Evolutionary conservation across 2,329 filamentous ascomycete genomes (phyloP).

Genomic region (Colletotrichum agaves): DNA sequence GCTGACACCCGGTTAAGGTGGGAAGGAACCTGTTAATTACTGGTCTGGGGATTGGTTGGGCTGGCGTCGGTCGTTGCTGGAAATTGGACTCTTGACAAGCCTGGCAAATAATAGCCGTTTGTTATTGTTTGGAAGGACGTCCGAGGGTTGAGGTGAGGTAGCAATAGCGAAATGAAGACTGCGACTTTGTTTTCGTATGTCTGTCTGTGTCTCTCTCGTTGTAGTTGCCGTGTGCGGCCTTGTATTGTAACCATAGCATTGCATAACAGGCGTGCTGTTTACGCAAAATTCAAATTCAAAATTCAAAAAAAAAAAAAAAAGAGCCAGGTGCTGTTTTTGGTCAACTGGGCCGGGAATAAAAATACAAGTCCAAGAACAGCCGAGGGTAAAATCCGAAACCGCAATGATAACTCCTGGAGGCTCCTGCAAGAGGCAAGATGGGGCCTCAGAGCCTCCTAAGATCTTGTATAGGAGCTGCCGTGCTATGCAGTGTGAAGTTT

Average conservation of each 20-base stretch:
- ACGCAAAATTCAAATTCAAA: conserved; percentile 3
- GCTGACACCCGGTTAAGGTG: conserved; percentile 19
- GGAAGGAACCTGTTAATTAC: conserved; percentile 3
- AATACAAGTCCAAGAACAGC: neutral
- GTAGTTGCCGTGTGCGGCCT: neutral
- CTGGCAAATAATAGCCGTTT: conserved; percentile 7
- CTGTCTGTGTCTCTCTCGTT: neutral
- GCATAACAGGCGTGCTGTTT: neutral
- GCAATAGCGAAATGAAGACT: neutral
- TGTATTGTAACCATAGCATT: conserved; percentile 8
- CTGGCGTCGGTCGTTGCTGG: neutral
- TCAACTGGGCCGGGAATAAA: conserved; percentile 13
- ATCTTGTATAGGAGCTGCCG: neutral
- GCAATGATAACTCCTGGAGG: conserved; percentile 5
- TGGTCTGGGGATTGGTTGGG: neutral
- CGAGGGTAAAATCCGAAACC: conserved; percentile 17
- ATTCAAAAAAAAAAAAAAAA: too few species aligned
- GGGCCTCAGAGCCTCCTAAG: neutral
- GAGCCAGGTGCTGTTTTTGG: neutral
- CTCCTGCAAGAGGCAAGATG: neutral
- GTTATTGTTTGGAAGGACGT: conserved; percentile 15
- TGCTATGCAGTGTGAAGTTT: neutral
- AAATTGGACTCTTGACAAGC: conserved; percentile 18
- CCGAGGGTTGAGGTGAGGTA: conserved; percentile 1
- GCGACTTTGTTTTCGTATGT: conserved; percentile 6